Conservation (phyloP, 495 filamentous ascomycete genomes). For the Xanthoparmelia taractica region DNA sequence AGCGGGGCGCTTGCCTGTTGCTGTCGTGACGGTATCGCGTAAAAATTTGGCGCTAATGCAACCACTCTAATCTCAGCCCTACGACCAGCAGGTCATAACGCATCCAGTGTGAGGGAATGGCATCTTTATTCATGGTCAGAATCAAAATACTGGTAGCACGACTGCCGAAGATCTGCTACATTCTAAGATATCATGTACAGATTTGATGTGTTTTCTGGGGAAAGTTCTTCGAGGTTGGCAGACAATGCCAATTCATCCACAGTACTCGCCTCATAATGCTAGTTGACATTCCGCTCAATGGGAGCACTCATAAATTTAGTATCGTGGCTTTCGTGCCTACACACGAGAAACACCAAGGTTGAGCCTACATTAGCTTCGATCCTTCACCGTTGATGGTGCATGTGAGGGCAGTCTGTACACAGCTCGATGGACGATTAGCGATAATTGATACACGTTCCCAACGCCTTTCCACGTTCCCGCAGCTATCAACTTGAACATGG, state of each 20-base stretch:
- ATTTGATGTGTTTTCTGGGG: background rate
- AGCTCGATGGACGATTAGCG: background rate
- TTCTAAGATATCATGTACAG: background rate
- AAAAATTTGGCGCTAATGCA: background rate
- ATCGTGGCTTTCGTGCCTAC: background rate
- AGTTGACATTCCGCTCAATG: background rate
- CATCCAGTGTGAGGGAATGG: background rate
- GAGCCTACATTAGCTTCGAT: background rate
- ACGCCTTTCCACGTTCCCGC: background rate
- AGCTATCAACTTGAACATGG: background rate
- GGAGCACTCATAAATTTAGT: background rate
- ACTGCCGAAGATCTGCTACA: background rate
- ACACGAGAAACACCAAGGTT: background rate
- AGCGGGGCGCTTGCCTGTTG: conserved; percentile 13
- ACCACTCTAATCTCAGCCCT: conserved; percentile 3
- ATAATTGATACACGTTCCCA: background rate
- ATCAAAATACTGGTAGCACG: background rate
- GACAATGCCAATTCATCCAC: background rate
- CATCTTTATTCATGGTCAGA: background rate
- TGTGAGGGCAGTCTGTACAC: background rate
- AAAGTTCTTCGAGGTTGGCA: background rate
- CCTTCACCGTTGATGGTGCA: background rate
- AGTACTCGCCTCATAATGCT: background rate
- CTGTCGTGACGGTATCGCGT: conserved; percentile 15
- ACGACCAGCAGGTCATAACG: background rate